A percentile compares a stretch with the other conserved stretches of the same genome.
Evolutionary conservation across 1,139 yeast species (phyloP).

Genomic region (Suhomyces wounanorum): DNA sequence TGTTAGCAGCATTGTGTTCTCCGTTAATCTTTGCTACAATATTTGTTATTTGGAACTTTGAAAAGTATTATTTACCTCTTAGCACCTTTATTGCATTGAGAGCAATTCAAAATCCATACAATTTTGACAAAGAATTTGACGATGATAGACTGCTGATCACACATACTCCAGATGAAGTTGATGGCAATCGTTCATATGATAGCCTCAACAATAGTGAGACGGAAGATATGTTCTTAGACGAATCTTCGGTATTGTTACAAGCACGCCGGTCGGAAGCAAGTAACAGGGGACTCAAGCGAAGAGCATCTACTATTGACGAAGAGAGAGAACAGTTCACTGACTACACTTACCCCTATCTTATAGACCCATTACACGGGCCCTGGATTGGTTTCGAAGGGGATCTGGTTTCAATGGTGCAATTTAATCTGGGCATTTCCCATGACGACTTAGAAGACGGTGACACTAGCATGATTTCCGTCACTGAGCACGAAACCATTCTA

Average conservation of each 20-base stretch:
- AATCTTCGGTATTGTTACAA: conserved; percentile 30
- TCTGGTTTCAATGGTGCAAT: conserved; percentile 44
- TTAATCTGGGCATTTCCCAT: conserved; percentile 17
- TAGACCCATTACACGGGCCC: conserved; percentile 55
- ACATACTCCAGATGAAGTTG: conserved; percentile 10
- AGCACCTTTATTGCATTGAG: conserved; percentile 63
- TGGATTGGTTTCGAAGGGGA: conserved; percentile 62
- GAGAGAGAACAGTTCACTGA: conserved; percentile 53
- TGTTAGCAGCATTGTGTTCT: conserved; percentile 51
- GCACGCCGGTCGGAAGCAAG: conserved; percentile 15
- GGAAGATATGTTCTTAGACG: conserved; percentile 24
- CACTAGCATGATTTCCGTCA: conserved; percentile 21
- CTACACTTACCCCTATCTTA: conserved; percentile 52
- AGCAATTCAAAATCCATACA: conserved; percentile 52
- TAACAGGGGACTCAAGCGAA: conserved; percentile 19
- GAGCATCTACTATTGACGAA: conserved; percentile 55
- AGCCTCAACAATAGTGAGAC: conserved; percentile 13
- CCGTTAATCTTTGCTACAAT: conserved; percentile 57
- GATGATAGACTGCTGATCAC: conserved; percentile 29
- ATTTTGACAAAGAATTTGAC: conserved; percentile 46
- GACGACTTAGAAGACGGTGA: conserved; percentile 29
- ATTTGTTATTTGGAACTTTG: conserved; percentile 55
- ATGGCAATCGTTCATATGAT: conserved; percentile 9
- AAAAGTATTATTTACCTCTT: conserved; percentile 60
- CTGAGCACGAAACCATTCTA: conserved; percentile 29